These are phyloP conservation scores for Rhodosporidiobolus sp. DNA, from an alignment of 768 basidiomycete genomes.

Conservation along the genomic window DNA sequence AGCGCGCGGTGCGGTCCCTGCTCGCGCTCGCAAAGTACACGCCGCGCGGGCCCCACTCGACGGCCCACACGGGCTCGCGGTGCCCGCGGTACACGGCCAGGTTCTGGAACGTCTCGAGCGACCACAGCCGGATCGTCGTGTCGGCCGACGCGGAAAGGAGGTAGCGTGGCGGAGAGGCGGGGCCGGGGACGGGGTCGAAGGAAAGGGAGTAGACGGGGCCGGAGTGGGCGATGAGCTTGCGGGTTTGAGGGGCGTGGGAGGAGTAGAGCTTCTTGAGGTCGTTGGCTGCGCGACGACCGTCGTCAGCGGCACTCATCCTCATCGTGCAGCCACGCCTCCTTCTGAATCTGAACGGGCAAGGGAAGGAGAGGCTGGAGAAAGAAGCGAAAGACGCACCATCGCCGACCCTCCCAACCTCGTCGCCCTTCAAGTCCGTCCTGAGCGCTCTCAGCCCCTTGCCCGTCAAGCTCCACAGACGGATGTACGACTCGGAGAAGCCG, in stretches of 20 bases:
- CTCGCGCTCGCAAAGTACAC: slow-evolving; percentile 98
- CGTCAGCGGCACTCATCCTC: slow-evolving; percentile 1
- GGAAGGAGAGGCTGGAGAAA: neutral
- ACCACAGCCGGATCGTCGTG: slow-evolving; percentile 87
- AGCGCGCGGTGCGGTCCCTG: slow-evolving; percentile 84
- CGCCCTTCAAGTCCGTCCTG: slow-evolving; percentile 69
- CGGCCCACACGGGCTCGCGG: slow-evolving; percentile 97
- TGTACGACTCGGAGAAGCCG: slow-evolving; percentile 92
- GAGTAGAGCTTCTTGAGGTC: slow-evolving; percentile 61
- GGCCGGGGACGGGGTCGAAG: slow-evolving; percentile 87
- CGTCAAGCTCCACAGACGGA: slow-evolving; percentile 89
- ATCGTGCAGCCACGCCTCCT: neutral
- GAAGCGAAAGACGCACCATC: slow-evolving; percentile 58
- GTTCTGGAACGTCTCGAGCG: slow-evolving; percentile 88
- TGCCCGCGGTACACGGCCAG: slow-evolving; percentile 92
- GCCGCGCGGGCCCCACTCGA: slow-evolving; percentile 96
- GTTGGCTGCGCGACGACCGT: slow-evolving; percentile 52
- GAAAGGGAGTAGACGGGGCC: slow-evolving; percentile 92
- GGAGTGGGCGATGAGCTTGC: slow-evolving; percentile 95
- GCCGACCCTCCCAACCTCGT: slow-evolving; percentile 54
- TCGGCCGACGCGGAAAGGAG: slow-evolving; percentile 91
- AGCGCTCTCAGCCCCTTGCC: slow-evolving; percentile 79
- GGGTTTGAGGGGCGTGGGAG: slow-evolving; percentile 63
- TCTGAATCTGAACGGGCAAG: neutral
- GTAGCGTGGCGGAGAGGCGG: slow-evolving; percentile 77